These are phyloP conservation scores for Dunaliella primolecta DNA, from an alignment of 139 green algal genomes.

Conservation along the genomic window DNA sequence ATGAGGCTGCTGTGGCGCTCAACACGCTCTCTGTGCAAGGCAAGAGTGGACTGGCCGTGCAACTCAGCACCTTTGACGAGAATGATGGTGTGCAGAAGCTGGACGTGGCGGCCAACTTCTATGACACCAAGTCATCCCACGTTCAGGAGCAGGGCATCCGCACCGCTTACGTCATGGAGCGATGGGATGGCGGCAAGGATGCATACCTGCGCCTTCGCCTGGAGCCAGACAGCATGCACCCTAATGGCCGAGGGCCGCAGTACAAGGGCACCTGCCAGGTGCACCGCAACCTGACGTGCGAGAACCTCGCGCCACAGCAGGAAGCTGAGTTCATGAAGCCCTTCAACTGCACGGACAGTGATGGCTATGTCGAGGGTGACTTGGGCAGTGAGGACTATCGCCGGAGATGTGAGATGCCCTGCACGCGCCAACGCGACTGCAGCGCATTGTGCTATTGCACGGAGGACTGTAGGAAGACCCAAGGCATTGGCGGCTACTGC, in stretches of 20 bases:
- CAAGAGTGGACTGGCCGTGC: background rate
- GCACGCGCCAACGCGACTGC: slow-evolving; percentile 48
- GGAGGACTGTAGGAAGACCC: slow-evolving; percentile 16
- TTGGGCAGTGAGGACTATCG: slow-evolving; percentile 29
- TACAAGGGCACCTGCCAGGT: background rate
- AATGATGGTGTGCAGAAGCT: slow-evolving; percentile 46
- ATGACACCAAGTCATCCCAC: background rate
- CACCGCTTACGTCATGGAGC: slow-evolving; percentile 51
- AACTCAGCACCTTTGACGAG: background rate
- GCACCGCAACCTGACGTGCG: slow-evolving; percentile 8
- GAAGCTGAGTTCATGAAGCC: slow-evolving; percentile 22
- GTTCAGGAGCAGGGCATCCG: slow-evolving; percentile 31
- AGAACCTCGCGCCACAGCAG: slow-evolving; percentile 30
- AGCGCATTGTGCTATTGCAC: slow-evolving; percentile 52
- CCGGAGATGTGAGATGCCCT: slow-evolving; percentile 42
- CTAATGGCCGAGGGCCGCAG: background rate
- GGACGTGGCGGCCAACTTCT: slow-evolving; percentile 28
- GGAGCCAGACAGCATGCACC: background rate
- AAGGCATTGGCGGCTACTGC: slow-evolving; percentile 36
- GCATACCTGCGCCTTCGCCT: slow-evolving; percentile 46
- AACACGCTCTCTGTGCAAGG: no score
- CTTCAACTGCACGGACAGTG: slow-evolving; percentile 45
- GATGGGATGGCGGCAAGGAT: slow-evolving; percentile 36
- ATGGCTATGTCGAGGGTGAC: slow-evolving; percentile 2
- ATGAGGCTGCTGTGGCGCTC: background rate